phyloP scores from a whole-genome alignment of 495 filamentous ascomycete species.

The Apodospora peruviana region DNA sequence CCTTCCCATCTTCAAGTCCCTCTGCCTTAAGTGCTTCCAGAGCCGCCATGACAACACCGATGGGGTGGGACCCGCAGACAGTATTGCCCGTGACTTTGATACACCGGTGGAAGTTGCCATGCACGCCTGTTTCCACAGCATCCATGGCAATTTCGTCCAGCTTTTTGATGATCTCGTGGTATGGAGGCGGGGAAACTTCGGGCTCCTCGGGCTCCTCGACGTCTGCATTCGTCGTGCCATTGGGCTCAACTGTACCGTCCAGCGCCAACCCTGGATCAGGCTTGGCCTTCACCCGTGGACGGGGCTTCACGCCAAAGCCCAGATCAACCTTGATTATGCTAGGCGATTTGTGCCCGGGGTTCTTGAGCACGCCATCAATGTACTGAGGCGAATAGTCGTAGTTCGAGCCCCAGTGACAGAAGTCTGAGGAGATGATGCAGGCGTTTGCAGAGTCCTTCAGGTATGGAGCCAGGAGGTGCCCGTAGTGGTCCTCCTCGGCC shows the following conservation, averaged over 20 bases:
- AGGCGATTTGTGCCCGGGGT: constrained; percentile 9
- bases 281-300: too few species aligned
- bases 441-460: constrained; percentile 68
- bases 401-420: constrained; percentile 90
- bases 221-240: too few species aligned
- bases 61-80: constrained; percentile 92
- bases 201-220: constrained; percentile 11
- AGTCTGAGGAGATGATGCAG: constrained; percentile 89
- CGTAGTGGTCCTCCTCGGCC: constrained; percentile 62
- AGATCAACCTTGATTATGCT: constrained; percentile 22
- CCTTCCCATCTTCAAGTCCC: constrained; percentile 36
- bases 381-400: constrained; percentile 64
- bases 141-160: constrained; percentile 80
- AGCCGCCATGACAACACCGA: constrained; percentile 88
- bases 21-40: constrained; percentile 55
- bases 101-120: constrained; percentile 61
- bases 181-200: constrained; percentile 26
- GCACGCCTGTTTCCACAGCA: constrained; percentile 68
- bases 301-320: constrained; percentile 44
- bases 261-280: too few species aligned
- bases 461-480: constrained; percentile 69
- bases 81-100: constrained; percentile 78
- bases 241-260: too few species aligned
- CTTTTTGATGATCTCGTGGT: constrained; percentile 78
- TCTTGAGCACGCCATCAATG: constrained; percentile 13